Conservation (phyloP, 1,284 basidiomycete genomes). For the Wallemia hederae region DNA sequence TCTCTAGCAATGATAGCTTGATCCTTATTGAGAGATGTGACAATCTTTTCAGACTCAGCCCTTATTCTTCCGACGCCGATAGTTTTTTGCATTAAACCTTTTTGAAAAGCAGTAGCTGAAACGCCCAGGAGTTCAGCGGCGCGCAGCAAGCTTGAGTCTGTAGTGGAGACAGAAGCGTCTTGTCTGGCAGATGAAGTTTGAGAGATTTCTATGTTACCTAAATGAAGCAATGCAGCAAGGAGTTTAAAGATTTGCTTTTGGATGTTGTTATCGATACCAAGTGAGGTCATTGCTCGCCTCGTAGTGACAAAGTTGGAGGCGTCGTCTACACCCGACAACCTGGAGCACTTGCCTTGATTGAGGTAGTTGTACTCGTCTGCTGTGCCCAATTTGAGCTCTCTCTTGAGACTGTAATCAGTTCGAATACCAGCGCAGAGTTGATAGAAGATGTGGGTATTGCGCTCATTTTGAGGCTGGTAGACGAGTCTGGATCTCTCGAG, state of each 20-base stretch:
- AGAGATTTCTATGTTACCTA: conserved; percentile 81
- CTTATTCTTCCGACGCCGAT: conserved; percentile 22
- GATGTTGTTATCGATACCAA: conserved; percentile 84
- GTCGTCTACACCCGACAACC: conserved; percentile 77
- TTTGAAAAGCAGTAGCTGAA: conserved; percentile 73
- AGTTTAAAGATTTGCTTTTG: conserved; percentile 96
- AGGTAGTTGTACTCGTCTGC: conserved; percentile 27
- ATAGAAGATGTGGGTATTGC: conserved; percentile 23
- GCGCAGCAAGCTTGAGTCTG: conserved; percentile 47
- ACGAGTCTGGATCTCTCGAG: conserved; percentile 20
- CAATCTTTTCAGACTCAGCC: conserved; percentile 82
- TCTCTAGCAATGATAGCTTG: conserved; percentile 85
- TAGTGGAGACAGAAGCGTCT: conserved; percentile 59
- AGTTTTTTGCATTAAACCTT: conserved; percentile 96
- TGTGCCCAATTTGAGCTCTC: conserved; percentile 14
- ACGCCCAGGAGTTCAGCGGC: conserved; percentile 75
- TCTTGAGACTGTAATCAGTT: conserved; percentile 16
- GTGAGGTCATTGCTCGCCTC: conserved; percentile 82
- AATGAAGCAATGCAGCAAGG: conserved; percentile 70
- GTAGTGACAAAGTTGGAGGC: conserved; percentile 79
- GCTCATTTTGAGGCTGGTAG: conserved; percentile 20
- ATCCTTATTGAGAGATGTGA: conserved; percentile 50
- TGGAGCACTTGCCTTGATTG: conserved; percentile 61
- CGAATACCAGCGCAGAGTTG: conserved; percentile 20
- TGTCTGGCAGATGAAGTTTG: conserved; percentile 27